These are phyloP conservation scores for Phaeosphaeria sp. DNA, from an alignment of 2,329 filamentous ascomycete species.

Conservation along the genomic window DNA sequence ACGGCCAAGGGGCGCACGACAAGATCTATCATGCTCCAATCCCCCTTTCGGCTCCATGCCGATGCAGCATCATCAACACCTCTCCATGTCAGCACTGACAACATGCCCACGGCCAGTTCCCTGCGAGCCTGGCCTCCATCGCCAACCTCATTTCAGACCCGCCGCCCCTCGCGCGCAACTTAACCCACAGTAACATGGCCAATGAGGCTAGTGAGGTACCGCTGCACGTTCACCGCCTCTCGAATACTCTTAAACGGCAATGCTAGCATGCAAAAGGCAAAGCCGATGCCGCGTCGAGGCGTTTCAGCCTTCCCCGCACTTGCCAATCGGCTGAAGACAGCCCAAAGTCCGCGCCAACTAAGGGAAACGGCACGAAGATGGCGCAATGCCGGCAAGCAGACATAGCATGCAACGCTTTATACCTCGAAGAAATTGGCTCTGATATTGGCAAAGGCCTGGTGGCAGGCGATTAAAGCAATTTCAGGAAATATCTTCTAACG, in stretches of 20 bases:
- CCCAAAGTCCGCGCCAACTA: conserved; percentile 2
- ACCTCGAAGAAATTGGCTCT: not conserved
- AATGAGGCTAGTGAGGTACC: conserved; percentile 27
- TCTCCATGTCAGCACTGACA: not conserved
- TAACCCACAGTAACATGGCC: conserved; percentile 14
- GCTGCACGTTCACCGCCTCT: conserved; percentile 34
- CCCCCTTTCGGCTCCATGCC: not conserved
- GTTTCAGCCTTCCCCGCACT: conserved; percentile 38
- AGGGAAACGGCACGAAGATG: conserved; percentile 5
- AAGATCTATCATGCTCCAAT: not conserved
- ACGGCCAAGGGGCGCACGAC: not conserved
- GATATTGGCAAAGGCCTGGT: not conserved
- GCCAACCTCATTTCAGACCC: conserved; percentile 2
- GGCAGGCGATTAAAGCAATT: not conserved
- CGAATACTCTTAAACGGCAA: conserved; percentile 21
- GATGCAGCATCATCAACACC: conserved; percentile 1
- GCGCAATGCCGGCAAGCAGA: not conserved
- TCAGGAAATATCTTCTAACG: not conserved
- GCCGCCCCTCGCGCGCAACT: conserved; percentile 19
- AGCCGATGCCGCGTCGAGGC: conserved; percentile 17
- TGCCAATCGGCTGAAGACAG: conserved; percentile 22
- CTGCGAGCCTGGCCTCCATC: conserved; percentile 2
- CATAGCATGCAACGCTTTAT: not conserved
- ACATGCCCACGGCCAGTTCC: not conserved
- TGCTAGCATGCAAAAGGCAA: conserved; percentile 20